A percentile compares a stretch with the other conserved stretches of the same genome.
Conservation (phyloP, 2,329 filamentous ascomycete genomes). For the Fusarium sp. region DNA sequence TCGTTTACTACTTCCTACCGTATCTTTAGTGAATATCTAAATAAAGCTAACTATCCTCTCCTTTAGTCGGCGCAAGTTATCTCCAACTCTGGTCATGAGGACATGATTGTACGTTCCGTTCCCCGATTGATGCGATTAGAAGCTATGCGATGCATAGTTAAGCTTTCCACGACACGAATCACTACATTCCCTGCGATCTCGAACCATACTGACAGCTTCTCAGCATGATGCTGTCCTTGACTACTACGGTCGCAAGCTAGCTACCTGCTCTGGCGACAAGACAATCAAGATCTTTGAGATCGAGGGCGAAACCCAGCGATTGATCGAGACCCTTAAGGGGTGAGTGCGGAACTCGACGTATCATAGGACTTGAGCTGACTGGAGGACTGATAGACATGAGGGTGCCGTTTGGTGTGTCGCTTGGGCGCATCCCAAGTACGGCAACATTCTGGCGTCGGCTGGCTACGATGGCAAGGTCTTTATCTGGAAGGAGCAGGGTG, state of each 20-base stretch:
- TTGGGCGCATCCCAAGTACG: slow-evolving; percentile 98
- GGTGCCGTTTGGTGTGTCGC: slow-evolving; percentile 97
- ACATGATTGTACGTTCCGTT: slow-evolving; percentile 90
- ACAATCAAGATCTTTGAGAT: slow-evolving; percentile 99
- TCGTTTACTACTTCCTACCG: not conserved
- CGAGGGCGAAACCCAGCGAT: slow-evolving; percentile 88
- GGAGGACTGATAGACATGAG: slow-evolving; percentile 76
- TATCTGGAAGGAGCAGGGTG: slow-evolving; percentile 93
- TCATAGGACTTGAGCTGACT: slow-evolving; percentile 28
- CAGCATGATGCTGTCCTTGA: slow-evolving; percentile 98
- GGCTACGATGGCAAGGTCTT: slow-evolving; percentile 98
- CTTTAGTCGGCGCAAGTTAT: slow-evolving; percentile 59
- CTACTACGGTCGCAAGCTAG: slow-evolving; percentile 96
- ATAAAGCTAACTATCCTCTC: slow-evolving; percentile 47
- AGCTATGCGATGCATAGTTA: slow-evolving; percentile 12
- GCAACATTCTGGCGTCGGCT: slow-evolving; percentile 95
- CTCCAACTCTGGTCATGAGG: slow-evolving; percentile 78
- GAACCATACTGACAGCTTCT: slow-evolving; percentile 40
- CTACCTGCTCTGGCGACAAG: slow-evolving; percentile 97
- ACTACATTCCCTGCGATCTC: slow-evolving; percentile 2
- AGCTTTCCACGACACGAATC: slow-evolving; percentile 4
- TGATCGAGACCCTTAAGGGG: slow-evolving; percentile 96
- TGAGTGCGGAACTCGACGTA: slow-evolving; percentile 57
- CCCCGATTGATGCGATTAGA: slow-evolving; percentile 14
- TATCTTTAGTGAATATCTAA: not conserved